Evolutionary conservation across 257 asterid genomes (phyloP).

Genomic region (Echium plantagineum): DNA sequence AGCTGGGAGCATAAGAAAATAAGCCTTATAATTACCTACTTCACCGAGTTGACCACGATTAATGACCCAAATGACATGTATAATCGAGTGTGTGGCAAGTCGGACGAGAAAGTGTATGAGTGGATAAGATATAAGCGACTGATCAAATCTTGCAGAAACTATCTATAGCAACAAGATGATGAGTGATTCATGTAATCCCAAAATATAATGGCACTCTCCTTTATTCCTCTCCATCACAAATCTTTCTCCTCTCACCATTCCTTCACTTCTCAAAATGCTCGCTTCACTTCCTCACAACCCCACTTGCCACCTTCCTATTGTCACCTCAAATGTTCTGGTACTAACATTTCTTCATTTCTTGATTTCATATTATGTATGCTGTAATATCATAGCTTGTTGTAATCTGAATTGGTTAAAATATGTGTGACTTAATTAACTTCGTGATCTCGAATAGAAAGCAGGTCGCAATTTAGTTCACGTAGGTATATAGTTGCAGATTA

Average conservation of each 20-base stretch:
- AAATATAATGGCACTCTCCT: slow-evolving; percentile 41
- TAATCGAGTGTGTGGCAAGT: slow-evolving; percentile 15
- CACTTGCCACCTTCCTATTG: slow-evolving; percentile 17
- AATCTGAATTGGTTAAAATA: neutral
- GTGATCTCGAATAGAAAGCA: no score
- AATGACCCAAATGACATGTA: no score
- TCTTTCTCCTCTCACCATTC: slow-evolving; percentile 24
- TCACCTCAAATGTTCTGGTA: slow-evolving; percentile 51
- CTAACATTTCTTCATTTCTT: slow-evolving; percentile 1
- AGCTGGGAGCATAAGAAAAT: no score
- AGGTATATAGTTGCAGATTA: no score
- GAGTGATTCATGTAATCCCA: neutral
- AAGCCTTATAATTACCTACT: no score
- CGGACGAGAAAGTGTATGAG: slow-evolving; percentile 8
- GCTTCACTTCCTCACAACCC: slow-evolving; percentile 12
- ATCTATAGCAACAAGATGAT: neutral
- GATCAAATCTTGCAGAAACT: neutral
- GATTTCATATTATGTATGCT: neutral
- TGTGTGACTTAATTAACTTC: slow-evolving; percentile 11
- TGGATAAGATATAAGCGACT: slow-evolving; percentile 17
- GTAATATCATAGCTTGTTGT: neutral
- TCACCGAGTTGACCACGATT: no score
- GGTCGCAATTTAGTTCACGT: no score
- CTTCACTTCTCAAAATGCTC: neutral
- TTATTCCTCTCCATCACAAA: slow-evolving; percentile 30